Evolutionary conservation across 352 stramenopile species (phyloP).

Genomic region (Globisporangium carolinianum): DNA sequence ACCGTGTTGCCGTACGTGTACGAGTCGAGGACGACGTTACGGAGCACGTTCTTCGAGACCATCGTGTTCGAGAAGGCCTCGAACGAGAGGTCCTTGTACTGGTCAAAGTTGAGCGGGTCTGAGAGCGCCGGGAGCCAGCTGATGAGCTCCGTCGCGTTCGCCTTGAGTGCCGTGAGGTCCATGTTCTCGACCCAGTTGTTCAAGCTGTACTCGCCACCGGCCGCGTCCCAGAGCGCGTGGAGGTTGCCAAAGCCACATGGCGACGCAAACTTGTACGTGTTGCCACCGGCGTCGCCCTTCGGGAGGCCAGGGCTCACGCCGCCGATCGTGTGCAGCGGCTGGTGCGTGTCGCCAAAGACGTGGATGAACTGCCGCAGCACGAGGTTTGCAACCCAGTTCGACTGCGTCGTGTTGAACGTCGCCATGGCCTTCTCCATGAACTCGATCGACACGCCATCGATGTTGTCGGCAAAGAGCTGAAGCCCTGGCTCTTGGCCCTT

Average conservation of each 20-base stretch:
- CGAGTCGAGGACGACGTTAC: slow-evolving; percentile 32
- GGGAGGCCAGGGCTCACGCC: slow-evolving; percentile 41
- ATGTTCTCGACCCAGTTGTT: slow-evolving; percentile 41
- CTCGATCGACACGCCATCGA: slow-evolving; percentile 36
- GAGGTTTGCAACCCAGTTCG: slow-evolving; percentile 53
- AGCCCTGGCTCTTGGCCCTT: slow-evolving; percentile 31
- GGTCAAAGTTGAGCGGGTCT: slow-evolving; percentile 29
- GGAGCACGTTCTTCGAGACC: slow-evolving; percentile 20
- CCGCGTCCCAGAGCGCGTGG: slow-evolving; percentile 60
- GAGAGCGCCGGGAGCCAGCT: slow-evolving; percentile 20
- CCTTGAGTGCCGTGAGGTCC: slow-evolving; percentile 10
- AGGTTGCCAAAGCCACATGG: slow-evolving; percentile 55
- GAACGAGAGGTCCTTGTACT: slow-evolving; percentile 34
- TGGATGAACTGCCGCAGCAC: slow-evolving; percentile 65
- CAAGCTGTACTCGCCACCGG: slow-evolving; percentile 35
- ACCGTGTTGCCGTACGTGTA: slow-evolving; percentile 33
- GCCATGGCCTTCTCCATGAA: slow-evolving; percentile 41
- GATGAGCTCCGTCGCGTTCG: slow-evolving; percentile 45
- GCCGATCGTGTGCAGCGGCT: slow-evolving; percentile 47
- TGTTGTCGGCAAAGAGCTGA: slow-evolving; percentile 39
- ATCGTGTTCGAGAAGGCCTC: slow-evolving; percentile 23
- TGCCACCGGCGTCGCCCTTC: slow-evolving; percentile 45
- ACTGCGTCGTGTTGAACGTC: slow-evolving; percentile 56
- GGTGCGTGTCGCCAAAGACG: slow-evolving; percentile 57
- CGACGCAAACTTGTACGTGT: slow-evolving; percentile 43